Percentiles rank a stretch among this genome's conserved stretches.
These are phyloP conservation scores for Stemphylium beticola DNA, from an alignment of 2,329 filamentous ascomycete genomes.

Conservation along the genomic window DNA sequence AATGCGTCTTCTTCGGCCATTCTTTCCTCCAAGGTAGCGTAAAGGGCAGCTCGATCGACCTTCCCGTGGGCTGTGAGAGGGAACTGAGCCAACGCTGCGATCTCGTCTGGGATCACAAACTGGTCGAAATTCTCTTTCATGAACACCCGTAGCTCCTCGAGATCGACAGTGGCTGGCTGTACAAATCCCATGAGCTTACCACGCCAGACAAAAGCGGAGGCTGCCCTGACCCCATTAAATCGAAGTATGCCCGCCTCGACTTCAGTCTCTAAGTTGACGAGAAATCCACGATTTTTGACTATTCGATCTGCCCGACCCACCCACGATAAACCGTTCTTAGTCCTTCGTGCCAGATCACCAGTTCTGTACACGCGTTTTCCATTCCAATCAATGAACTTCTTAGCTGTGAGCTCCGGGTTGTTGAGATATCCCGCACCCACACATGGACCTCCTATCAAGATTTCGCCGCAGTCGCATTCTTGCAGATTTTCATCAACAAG, in stretches of 20 bases:
- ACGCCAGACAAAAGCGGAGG: slow-evolving; percentile 23
- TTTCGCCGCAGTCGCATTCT: slow-evolving; percentile 34
- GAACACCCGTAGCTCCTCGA: slow-evolving; percentile 5
- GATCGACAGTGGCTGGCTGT: slow-evolving; percentile 9
- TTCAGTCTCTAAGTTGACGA: slow-evolving; percentile 46
- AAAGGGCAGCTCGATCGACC: slow-evolving; percentile 8
- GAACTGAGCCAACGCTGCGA: slow-evolving; percentile 4
- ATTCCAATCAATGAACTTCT: slow-evolving; percentile 14
- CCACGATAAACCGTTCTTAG: slow-evolving; percentile 23
- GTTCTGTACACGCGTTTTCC: slow-evolving; percentile 22
- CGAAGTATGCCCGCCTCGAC: slow-evolving; percentile 35
- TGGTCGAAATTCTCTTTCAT: slow-evolving; percentile 5
- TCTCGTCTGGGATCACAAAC: slow-evolving; percentile 14
- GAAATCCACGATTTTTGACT: slow-evolving; percentile 39
- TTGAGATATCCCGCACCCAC: slow-evolving; percentile 14
- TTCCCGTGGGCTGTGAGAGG: slow-evolving; percentile 15
- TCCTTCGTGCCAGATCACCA: slow-evolving; percentile 26
- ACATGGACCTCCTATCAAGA: slow-evolving; percentile 41
- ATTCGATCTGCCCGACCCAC: slow-evolving; percentile 27
- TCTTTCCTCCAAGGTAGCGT: background rate
- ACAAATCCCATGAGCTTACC: slow-evolving; percentile 25
- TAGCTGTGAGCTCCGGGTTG: slow-evolving; percentile 7
- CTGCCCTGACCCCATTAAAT: slow-evolving; percentile 17
- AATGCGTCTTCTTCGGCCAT: background rate
- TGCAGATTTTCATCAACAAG: slow-evolving; percentile 21